Evolutionary conservation across 2,329 filamentous ascomycete genomes (phyloP), one percentile per base, ranked within the genome.

Genomic region (Thielaviopsis populi): DNA sequence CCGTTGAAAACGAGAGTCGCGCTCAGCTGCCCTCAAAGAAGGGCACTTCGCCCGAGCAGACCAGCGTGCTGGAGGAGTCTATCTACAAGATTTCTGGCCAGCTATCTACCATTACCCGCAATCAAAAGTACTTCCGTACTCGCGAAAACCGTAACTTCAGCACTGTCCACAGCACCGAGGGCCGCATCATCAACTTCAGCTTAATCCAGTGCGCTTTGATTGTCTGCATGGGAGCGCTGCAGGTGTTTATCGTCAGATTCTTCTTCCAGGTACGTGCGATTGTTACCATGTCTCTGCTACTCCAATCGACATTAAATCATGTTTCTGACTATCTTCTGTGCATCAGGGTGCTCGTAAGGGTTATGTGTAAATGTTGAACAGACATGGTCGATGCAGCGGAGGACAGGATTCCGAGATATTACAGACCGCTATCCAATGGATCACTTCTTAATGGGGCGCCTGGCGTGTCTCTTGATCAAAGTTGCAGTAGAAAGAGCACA

Each of bases 91-190:
- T 99, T 66, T 96, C 91, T 13, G 86, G 89, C 68, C 90, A 95
- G 73, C 79, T 99, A 61, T 96, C 91, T 15, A 96, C 91, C 67
- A 94, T 99, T 72, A 91, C 89, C 50, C 84, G 94, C 71, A 96
- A 96, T 79, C 94, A 99, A 73, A 99, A 99, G 75, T 99, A 99
- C 80, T 99, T 99, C 85, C 88, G 95, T 68, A 99, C 94, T 2
- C 86, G 94, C 69, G 94, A 99, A 80, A 99, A 99, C 81, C 84
- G 94, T 67, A 99, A 99, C 78, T 97, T 99, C 77, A 95, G 89
- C 78, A 99, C 94, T 10, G 94, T 99, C 70, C 83, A 89, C 74
- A 96, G 91, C 77, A 99, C 94, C 48, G 94, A 99, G 80, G 84
- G 84, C 73, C 83, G 94, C 68, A 99, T 99, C 71, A 91, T 96